These are phyloP conservation scores for Stachybotrys chartarum DNA, from an alignment of 2,329 filamentous ascomycete species.

Conservation along the genomic window DNA sequence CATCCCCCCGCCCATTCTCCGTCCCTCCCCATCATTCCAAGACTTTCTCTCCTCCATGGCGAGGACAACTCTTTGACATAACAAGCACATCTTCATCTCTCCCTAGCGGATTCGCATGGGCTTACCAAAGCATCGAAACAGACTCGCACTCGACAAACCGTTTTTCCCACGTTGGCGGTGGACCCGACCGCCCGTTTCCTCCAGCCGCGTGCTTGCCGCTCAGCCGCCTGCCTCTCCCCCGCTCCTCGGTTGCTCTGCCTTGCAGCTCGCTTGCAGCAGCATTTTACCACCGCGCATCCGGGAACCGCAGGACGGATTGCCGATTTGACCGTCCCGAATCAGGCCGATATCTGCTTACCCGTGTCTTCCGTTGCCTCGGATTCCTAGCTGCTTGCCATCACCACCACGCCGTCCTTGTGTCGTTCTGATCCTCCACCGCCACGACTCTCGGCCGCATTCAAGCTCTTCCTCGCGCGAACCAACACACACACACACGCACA, in stretches of 20 bases:
- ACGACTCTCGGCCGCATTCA: too few species aligned
- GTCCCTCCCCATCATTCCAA: too few species aligned
- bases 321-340: neutral
- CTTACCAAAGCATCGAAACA: neutral
- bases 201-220: neutral
- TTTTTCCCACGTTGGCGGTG: neutral
- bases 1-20: neutral
- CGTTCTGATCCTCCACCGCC: neutral
- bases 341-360: neutral
- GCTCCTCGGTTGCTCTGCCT: neutral
- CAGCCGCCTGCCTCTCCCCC: neutral
- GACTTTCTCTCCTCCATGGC: too few species aligned
- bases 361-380: too few species aligned
- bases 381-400: neutral
- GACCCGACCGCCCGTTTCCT: neutral
- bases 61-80: too few species aligned
- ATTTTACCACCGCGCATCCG: neutral
- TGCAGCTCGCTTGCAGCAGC: neutral
- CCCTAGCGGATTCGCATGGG: too few species aligned
- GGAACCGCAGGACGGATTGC: neutral
- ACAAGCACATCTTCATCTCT: too few species aligned
- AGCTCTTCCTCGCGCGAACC: too few species aligned
- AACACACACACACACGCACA: neutral
- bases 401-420: neutral
- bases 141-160: neutral